These are phyloP conservation scores for Sergeia podlipaevii DNA, from an alignment of 208 protist species.

Conservation along the genomic window DNA sequence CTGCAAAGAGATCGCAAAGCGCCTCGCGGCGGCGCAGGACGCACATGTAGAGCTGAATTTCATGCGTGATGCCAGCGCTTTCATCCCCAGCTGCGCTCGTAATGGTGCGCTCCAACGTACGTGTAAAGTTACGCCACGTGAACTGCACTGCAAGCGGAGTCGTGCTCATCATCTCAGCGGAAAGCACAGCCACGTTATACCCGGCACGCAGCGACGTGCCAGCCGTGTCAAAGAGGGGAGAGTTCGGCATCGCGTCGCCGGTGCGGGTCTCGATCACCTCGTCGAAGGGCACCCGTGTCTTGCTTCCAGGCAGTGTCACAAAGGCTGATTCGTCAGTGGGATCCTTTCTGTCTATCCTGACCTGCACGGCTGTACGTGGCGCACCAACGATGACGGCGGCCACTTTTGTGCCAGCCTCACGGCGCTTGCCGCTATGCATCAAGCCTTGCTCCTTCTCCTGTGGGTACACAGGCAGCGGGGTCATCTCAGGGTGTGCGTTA, in stretches of 20 bases:
- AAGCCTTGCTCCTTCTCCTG: background rate
- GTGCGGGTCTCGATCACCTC: conserved; percentile 13
- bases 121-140: conserved; percentile 30
- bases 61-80: conserved; percentile 3
- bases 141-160: conserved; percentile 27
- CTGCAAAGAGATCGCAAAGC: conserved; percentile 39
- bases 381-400: background rate
- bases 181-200: conserved; percentile 37
- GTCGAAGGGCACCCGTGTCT: background rate
- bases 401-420: background rate
- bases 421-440: background rate
- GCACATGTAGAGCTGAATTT: conserved; percentile 47
- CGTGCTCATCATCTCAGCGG: conserved; percentile 28
- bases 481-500: conserved; percentile 5
- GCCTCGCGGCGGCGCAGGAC: conserved; percentile 45
- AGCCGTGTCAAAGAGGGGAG: conserved; percentile 18
- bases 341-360: background rate
- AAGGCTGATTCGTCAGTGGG: background rate
- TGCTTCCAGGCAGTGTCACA: background rate
- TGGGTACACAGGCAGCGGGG: conserved; percentile 16
- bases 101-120: conserved; percentile 21
- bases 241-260: conserved; percentile 8
- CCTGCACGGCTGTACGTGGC: too few species aligned
- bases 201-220: conserved; percentile 12
- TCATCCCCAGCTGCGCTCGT: background rate